A percentile compares a stretch with the other conserved stretches of the same genome.
Evolutionary conservation across 352 stramenopile genomes (phyloP).

Genomic region (Phytophthora foliorum): DNA sequence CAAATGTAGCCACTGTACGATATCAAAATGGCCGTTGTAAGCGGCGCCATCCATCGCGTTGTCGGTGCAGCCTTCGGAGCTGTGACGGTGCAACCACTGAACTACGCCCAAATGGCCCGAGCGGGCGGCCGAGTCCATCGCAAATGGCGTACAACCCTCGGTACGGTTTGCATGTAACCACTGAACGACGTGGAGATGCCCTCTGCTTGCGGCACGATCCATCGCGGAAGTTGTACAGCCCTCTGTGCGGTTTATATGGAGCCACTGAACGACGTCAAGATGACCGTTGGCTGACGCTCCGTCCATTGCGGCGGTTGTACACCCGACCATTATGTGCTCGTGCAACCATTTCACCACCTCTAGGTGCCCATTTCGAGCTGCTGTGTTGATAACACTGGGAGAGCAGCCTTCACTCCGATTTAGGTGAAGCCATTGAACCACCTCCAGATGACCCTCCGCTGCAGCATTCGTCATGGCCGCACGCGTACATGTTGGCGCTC

Average conservation of each 20-base stretch:
- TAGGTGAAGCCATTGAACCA: conserved; percentile 43
- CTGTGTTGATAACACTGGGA: conserved; percentile 42
- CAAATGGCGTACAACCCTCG: conserved; percentile 33
- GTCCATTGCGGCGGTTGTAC: conserved; percentile 31
- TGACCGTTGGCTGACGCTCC: conserved; percentile 31
- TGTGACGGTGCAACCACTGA: conserved; percentile 31
- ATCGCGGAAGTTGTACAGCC: conserved; percentile 42
- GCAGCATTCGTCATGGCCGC: conserved; percentile 49
- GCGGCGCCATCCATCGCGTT: conserved; percentile 32
- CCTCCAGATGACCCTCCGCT: conserved; percentile 34
- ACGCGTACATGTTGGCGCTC: conserved; percentile 26
- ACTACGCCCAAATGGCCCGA: conserved; percentile 26
- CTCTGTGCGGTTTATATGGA: conserved; percentile 25
- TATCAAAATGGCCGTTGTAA: conserved; percentile 15
- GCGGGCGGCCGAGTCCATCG: conserved; percentile 28
- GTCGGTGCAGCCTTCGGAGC: conserved; percentile 20
- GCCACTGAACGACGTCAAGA: conserved; percentile 36
- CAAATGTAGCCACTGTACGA: conserved; percentile 32
- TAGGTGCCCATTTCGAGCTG: conserved; percentile 42
- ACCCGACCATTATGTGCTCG: conserved; percentile 22
- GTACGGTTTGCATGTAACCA: conserved; percentile 40
- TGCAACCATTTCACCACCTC: conserved; percentile 48
- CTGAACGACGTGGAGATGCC: conserved; percentile 45
- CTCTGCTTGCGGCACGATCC: conserved; percentile 41
- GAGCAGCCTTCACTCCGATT: conserved; percentile 45